Percentiles rank a stretch among this genome's conserved stretches.
Evolutionary conservation across 805 yeast genomes (phyloP).

Genomic region (Tetrapisispora taiwanensis): DNA sequence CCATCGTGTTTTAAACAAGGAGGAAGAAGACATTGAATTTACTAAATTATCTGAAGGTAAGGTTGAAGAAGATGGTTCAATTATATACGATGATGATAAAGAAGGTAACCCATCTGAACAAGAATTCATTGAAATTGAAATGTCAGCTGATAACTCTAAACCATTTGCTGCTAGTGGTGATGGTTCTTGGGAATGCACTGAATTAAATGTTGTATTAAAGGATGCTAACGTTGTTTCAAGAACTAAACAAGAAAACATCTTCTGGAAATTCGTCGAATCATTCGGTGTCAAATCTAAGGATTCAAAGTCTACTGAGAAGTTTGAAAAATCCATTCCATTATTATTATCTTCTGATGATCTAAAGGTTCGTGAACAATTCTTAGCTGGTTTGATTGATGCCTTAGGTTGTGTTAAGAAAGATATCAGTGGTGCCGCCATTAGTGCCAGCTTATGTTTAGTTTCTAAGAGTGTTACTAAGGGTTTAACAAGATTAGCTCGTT

Average conservation of each 20-base stretch:
- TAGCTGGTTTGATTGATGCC: slow-evolving; percentile 37
- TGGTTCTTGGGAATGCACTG: background rate
- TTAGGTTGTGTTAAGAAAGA: slow-evolving; percentile 21
- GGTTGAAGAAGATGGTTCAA: background rate
- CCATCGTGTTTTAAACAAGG: background rate
- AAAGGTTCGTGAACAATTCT: slow-evolving; percentile 32
- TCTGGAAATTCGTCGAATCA: background rate
- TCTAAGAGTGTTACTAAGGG: slow-evolving; percentile 24
- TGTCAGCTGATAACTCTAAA: background rate
- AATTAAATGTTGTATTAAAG: background rate
- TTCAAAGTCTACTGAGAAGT: slow-evolving; percentile 3
- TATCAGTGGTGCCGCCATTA: slow-evolving; percentile 1
- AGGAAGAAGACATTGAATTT: background rate
- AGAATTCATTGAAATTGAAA: slow-evolving; percentile 1
- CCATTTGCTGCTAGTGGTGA: background rate
- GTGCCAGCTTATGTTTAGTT: slow-evolving; percentile 24
- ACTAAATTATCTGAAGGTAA: background rate
- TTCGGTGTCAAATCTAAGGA: slow-evolving; percentile 8
- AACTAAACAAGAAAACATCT: background rate
- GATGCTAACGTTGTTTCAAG: background rate
- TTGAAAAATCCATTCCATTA: slow-evolving; percentile 25
- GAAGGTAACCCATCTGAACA: slow-evolving; percentile 1
- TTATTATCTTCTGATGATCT: slow-evolving; percentile 26
- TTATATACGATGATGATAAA: background rate
- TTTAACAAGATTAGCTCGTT: slow-evolving; percentile 31